Evolutionary conservation across 139 green algal genomes (phyloP), one percentile per base, ranked within the genome.

Genomic region (Mesotaenium endlicherianum): DNA sequence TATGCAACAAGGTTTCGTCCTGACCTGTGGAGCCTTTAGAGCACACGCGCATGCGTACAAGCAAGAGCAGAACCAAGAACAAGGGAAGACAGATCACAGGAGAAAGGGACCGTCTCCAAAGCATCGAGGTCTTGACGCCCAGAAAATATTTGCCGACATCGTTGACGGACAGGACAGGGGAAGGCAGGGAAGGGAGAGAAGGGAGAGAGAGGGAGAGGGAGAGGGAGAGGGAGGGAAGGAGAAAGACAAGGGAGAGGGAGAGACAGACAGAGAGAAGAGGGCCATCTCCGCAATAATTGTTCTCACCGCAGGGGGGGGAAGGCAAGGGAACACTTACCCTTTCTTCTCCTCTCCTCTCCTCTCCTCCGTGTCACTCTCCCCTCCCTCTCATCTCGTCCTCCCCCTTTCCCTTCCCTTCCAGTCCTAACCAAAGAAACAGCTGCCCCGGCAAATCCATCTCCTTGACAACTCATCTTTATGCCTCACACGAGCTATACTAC

Each of bases 31-130:
- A n/a, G n/a, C n/a, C n/a, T n/a, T n/a, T n/a, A n/a, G n/a, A n/a
- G n/a, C n/a, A n/a, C n/a, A n/a, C n/a, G n/a, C n/a, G n/a, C n/a
- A n/a, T n/a, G n/a, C n/a, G n/a, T 57, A 57, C 47, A 11, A 11
- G 47, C 8, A 57, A 11, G 47, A 57, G 1, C 6, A 72, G 60
- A 44, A 42, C 31, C 31, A 14, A 44, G 34, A 42, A 49, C 34
- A 16, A 72, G 0, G 5, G 36, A 72, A 20, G 38, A 34, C n/a
- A n/a, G n/a, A n/a, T n/a, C n/a, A n/a, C n/a, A n/a, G n/a, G 31
- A 79, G 0, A 79, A 36, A 1, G 70, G 40, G n/a, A n/a, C n/a
- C n/a, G n/a, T n/a, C n/a, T 68, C 71, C 80, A 86, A n/a, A 0
- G 92, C 89, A n/a, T n/a, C n/a, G n/a, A n/a, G n/a, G n/a, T n/a